These are phyloP conservation scores for Fonsecaea erecta DNA, from an alignment of 2,329 filamentous ascomycete genomes.

Conservation along the genomic window DNA sequence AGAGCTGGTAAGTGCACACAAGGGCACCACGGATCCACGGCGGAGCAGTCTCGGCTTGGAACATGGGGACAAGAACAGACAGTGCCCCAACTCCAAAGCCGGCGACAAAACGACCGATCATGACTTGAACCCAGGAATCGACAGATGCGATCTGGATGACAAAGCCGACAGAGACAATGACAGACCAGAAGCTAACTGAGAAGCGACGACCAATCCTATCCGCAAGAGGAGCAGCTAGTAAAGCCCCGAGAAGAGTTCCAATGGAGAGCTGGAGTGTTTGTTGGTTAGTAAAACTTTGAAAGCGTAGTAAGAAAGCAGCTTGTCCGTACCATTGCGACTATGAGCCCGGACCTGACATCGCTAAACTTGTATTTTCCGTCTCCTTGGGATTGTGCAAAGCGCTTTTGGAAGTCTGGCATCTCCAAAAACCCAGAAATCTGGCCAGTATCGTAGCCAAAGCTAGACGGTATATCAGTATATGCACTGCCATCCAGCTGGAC, in stretches of 20 bases:
- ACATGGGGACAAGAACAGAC: conserved; percentile 52
- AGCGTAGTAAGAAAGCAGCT: not conserved
- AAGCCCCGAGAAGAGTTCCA: conserved; percentile 50
- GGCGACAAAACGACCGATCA: conserved; percentile 49
- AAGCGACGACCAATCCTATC: conserved; percentile 51
- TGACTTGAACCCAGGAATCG: conserved; percentile 48
- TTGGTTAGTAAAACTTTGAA: conserved; percentile 7
- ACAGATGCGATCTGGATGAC: conserved; percentile 49
- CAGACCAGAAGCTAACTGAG: conserved; percentile 48
- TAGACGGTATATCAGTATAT: conserved; percentile 11
- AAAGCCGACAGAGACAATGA: conserved; percentile 47
- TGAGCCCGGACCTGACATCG: conserved; percentile 49
- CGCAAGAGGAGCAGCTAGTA: conserved; percentile 51
- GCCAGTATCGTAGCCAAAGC: conserved; percentile 49
- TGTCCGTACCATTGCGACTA: conserved; percentile 47
- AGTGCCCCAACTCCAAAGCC: conserved; percentile 52
- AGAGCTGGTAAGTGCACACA: conserved; percentile 52
- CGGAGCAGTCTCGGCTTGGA: conserved; percentile 51
- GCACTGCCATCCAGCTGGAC: not conserved
- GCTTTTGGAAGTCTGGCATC: conserved; percentile 47
- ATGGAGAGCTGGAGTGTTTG: conserved; percentile 47
- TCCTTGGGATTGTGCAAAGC: conserved; percentile 43
- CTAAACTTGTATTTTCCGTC: conserved; percentile 45
- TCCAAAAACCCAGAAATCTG: conserved; percentile 52
- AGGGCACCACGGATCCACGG: conserved; percentile 52